Base-by-base conservation (phyloP, 1,284 basidiomycete genomes). In the Kalmanozyma brasiliensis region DNA sequence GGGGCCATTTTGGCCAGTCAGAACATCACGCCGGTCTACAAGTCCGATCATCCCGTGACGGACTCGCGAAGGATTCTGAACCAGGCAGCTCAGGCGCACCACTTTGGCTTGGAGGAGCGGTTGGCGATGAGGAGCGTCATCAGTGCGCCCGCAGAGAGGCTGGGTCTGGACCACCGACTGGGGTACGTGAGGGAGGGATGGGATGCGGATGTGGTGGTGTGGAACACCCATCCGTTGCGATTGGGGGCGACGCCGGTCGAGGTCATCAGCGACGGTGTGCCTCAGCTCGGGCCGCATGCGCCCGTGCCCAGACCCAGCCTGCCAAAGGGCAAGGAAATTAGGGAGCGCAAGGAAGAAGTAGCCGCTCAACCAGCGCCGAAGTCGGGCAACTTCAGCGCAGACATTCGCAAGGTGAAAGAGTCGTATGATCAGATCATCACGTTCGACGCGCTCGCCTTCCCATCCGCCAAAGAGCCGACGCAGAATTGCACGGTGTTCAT, bases 41-140 rank as follows among this genome's bases (percentile, higher is more conserved):
- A 90, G 86, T 87, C 86, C 38, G 90, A 91, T 78, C 89, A 90
- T 70, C 86, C 88, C 0, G 89, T 86, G 4, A 75, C 93, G 17
- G 89, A 94, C 78, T 91, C 90, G 29, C 87, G 93, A 6, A 88
- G 89, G 78, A 84, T 96, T 10, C 80, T 93, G 2, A 89, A 89
- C 76, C 93, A 96, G 82, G 93, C 93, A 0, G 91, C 92, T 55
- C 91, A 94, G 80, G 92, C 90, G 1, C 89, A 93, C 76, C 90
- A 90, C 79, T 94, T 83, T 60, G 85, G 85, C 10, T 74, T 86
- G 20, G 41, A 20, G 11, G 66, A 88, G 71, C 88, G 88, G 10
- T 83, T 90, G 34, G 81, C 86, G 6, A 82, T 93, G 10, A 85
- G 88, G 4, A 85, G 91, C 3, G 89, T 95, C 16, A 95, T 89